Percentiles rank a stretch among this genome's conserved stretches.
These are phyloP conservation scores for Irpex lacteus DNA, from an alignment of 1,284 basidiomycete genomes.

Conservation along the genomic window DNA sequence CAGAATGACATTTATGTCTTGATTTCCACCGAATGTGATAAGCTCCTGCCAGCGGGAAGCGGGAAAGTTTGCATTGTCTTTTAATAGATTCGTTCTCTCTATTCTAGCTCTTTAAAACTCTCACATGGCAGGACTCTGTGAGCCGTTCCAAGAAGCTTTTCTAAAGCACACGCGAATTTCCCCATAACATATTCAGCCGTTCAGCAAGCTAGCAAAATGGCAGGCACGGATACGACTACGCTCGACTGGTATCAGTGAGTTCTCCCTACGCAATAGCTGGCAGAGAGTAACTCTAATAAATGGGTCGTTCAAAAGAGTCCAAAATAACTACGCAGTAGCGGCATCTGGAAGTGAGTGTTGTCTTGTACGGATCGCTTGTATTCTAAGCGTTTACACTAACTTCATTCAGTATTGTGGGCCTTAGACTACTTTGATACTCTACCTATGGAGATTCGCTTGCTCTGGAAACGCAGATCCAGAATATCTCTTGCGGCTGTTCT, in stretches of 20 bases:
- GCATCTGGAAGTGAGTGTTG: not conserved
- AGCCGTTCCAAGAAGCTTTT: too few relatives aligned
- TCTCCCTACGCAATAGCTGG: not conserved
- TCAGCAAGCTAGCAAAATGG: too few relatives aligned
- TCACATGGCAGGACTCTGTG: too few relatives aligned
- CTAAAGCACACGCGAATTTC: too few relatives aligned
- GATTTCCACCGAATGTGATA: too few relatives aligned
- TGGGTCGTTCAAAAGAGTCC: not conserved
- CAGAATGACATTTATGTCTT: too few relatives aligned
- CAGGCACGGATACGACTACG: too few relatives aligned
- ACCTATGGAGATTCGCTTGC: not conserved
- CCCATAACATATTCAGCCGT: too few relatives aligned
- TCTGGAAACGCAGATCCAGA: not conserved
- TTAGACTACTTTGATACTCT: not conserved
- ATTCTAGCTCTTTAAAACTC: too few relatives aligned
- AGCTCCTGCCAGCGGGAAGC: too few relatives aligned
- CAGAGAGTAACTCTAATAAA: not conserved
- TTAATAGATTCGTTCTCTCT: too few relatives aligned
- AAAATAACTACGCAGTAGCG: not conserved
- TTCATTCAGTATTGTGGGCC: not conserved
- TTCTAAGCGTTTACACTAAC: not conserved
- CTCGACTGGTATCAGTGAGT: not conserved
- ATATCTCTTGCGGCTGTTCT: not conserved
- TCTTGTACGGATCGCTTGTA: not conserved
- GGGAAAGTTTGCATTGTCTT: too few relatives aligned